Percentiles rank a stretch among this genome's conserved stretches.
Evolutionary conservation across 1,284 basidiomycete genomes (phyloP).

Genomic region (Malassezia yamatoensis): DNA sequence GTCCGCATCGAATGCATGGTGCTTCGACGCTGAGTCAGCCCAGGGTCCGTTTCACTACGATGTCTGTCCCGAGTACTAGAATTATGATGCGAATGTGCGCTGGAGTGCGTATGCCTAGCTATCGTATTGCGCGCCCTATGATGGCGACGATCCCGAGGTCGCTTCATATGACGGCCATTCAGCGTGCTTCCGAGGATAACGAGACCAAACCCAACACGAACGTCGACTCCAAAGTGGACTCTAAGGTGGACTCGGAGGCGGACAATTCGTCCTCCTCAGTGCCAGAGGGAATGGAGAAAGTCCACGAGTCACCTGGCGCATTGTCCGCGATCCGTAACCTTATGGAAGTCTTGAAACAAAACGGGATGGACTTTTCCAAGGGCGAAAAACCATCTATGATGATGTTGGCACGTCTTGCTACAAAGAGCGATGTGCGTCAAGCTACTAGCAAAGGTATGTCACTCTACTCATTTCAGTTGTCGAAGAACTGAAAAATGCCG

Average conservation of each 20-base stretch:
- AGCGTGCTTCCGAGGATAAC: conserved; percentile 9
- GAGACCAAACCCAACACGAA: background rate
- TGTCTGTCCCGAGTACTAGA: background rate
- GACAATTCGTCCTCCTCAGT: conserved; percentile 8
- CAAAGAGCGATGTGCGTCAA: conserved; percentile 27
- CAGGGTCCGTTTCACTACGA: background rate
- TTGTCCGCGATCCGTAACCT: conserved; percentile 28
- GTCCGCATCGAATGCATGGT: no score
- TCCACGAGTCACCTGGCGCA: conserved; percentile 26
- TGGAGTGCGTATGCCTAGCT: background rate
- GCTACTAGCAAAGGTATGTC: conserved; percentile 30
- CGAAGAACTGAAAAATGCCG: conserved; percentile 33
- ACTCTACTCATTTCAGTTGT: conserved; percentile 20
- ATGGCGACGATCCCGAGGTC: background rate
- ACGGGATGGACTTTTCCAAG: conserved; percentile 30
- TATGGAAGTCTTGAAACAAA: conserved; percentile 28
- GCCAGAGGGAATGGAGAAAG: conserved; percentile 36
- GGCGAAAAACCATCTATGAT: conserved; percentile 31
- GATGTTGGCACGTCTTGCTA: conserved; percentile 29
- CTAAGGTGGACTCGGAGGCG: conserved; percentile 1
- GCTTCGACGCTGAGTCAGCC: background rate
- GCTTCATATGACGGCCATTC: background rate
- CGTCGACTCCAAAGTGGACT: conserved; percentile 1
- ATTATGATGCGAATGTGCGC: background rate
- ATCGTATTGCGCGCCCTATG: background rate